Percentiles rank a stretch among this genome's conserved stretches.
Evolutionary conservation across 768 basidiomycete species (phyloP).

Genomic region (Asterophora lycoperdoides): DNA sequence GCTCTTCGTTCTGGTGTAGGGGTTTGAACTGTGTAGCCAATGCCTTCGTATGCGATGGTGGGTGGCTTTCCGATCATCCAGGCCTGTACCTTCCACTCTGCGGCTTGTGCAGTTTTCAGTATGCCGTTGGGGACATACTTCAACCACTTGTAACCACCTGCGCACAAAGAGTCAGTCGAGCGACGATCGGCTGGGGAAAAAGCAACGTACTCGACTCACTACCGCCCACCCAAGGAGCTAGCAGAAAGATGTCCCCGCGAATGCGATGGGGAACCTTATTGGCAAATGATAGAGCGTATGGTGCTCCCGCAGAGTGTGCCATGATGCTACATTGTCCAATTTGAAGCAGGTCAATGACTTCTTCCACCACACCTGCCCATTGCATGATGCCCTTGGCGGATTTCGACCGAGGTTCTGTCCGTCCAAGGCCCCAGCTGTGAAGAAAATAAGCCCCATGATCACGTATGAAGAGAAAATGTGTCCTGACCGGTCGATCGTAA

Average conservation of each 20-base stretch:
- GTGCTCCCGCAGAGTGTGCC: slow-evolving; percentile 95
- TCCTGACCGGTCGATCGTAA: slow-evolving; percentile 86
- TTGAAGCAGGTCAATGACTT: slow-evolving; percentile 77
- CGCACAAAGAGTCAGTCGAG: slow-evolving; percentile 5
- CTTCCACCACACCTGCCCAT: slow-evolving; percentile 89
- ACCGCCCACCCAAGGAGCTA: slow-evolving; percentile 96
- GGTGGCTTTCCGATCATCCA: slow-evolving; percentile 98
- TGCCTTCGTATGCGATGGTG: slow-evolving; percentile 76
- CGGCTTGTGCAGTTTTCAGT: slow-evolving; percentile 91
- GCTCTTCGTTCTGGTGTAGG: slow-evolving; percentile 15
- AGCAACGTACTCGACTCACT: slow-evolving; percentile 73
- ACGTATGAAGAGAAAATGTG: slow-evolving; percentile 3
- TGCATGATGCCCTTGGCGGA: slow-evolving; percentile 77
- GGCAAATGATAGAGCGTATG: slow-evolving; percentile 88
- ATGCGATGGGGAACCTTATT: slow-evolving; percentile 72
- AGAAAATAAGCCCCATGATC: slow-evolving; percentile 8
- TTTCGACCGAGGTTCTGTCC: slow-evolving; percentile 68
- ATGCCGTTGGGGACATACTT: slow-evolving; percentile 94
- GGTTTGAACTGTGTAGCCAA: slow-evolving; percentile 64
- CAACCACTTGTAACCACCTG: slow-evolving; percentile 91
- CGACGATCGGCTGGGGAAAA: not conserved
- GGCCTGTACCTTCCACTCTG: slow-evolving; percentile 94
- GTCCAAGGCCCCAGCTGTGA: slow-evolving; percentile 86
- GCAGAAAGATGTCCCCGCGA: slow-evolving; percentile 76
- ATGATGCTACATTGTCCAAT: slow-evolving; percentile 83